Evolutionary conservation across 2,329 filamentous ascomycete genomes (phyloP), one percentile per base, ranked within the genome.

Genomic region (Xylariaceae sp.): DNA sequence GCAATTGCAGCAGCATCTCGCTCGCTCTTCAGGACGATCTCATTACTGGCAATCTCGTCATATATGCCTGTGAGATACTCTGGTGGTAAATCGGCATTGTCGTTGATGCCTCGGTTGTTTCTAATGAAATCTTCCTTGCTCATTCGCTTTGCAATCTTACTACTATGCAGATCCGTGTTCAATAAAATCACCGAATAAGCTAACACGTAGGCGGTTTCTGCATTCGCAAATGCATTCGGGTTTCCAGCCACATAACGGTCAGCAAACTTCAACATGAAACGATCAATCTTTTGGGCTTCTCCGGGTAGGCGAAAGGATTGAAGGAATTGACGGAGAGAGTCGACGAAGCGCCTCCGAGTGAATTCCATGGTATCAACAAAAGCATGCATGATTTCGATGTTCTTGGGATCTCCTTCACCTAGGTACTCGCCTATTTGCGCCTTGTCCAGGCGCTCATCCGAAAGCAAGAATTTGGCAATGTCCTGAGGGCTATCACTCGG

Each of bases 251-350:
- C 88, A 69, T 99, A 99, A 56, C 92, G 86, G 71, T 97, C 92
- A 9, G 94, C 94, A 72, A 97, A 99, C 70, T 99, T 99, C 61
- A 99, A 76, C 94, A 99, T 97, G 73, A 97, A 95, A 45, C 94
- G 89, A 83, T 99, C 94, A 62, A 99, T 99, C 76, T 99, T 99
- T 69, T 99, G 94, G 0, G 92, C 92, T 72, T 99, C 94, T 56
- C 94, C 94, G 0, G 94, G 94, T 13, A 99, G 76, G 58, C 94
- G 87, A 76, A 99, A 99, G 26, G 90, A 88, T 70, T 99, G 94
- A 12, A 99, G 76, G 65, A 99, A 99, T 54, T 90, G 86, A 36
- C 94, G 85, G 22, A 99, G 75, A 13, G 94, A 87, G 70, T 96
- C 92, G 6, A 96, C 92, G 64, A 99, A 99, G 2, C 92, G 86